These are phyloP conservation scores for Alloascoidea hylecoeti DNA, from an alignment of 805 yeast genomes.

Conservation along the genomic window DNA sequence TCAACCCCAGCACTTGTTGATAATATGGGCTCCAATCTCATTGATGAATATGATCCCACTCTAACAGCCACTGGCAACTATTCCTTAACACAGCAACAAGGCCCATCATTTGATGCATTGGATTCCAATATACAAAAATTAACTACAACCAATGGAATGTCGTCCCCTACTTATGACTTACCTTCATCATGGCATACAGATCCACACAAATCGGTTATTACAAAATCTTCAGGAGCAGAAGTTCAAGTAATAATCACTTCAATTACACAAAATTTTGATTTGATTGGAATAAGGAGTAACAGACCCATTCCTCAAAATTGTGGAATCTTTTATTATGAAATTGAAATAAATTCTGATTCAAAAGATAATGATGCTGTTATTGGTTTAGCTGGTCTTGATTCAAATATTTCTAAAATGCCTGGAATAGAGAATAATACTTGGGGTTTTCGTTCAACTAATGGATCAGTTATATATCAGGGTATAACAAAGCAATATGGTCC, in stretches of 20 bases:
- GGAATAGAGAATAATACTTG: slow-evolving; percentile 33
- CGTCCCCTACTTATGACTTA: slow-evolving; percentile 1
- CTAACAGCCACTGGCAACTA: too few species aligned
- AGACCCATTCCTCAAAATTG: slow-evolving; percentile 21
- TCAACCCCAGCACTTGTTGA: background rate
- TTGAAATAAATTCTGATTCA: slow-evolving; percentile 22
- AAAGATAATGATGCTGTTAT: slow-evolving; percentile 26
- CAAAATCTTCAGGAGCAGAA: background rate
- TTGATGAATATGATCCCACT: background rate
- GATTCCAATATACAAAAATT: background rate
- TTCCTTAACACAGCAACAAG: background rate
- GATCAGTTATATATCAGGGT: slow-evolving; percentile 24
- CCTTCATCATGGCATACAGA: background rate
- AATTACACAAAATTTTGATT: background rate
- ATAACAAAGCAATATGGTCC: slow-evolving; percentile 25
- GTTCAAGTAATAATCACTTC: background rate
- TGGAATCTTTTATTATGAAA: slow-evolving; percentile 38
- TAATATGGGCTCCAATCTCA: background rate
- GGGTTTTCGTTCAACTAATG: slow-evolving; percentile 41
- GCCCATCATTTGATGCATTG: background rate
- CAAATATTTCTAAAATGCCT: slow-evolving; percentile 23
- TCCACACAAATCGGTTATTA: background rate
- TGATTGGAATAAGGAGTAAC: background rate
- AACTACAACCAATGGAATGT: background rate
- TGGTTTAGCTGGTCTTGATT: slow-evolving; percentile 26